phyloP scores from a whole-genome alignment of 2,329 filamentous ascomycete genomes.

The Acrocalymma vagum region DNA sequence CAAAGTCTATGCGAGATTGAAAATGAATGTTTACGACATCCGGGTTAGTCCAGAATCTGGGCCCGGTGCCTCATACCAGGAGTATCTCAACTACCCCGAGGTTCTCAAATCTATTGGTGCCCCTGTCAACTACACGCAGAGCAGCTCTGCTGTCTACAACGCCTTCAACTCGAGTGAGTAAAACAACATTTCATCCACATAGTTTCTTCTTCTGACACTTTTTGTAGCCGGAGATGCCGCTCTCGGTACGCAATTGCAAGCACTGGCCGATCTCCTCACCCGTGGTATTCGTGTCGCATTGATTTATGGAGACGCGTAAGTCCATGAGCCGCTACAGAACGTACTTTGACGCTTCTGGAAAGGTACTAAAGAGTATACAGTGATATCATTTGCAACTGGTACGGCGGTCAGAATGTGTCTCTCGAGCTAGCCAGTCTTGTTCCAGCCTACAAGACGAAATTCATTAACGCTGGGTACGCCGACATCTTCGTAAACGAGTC shows the following conservation, averaged over 20 bases:
- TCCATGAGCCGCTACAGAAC: too few relatives aligned
- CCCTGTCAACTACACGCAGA: conserved; percentile 59
- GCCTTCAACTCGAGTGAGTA: conserved; percentile 47
- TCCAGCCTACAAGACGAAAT: conserved; percentile 59
- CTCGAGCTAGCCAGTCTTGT: conserved; percentile 57
- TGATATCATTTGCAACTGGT: conserved; percentile 66
- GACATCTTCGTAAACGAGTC: conserved; percentile 73
- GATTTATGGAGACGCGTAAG: conserved; percentile 70
- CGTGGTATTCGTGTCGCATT: conserved; percentile 66
- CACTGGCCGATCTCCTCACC: conserved; percentile 52
- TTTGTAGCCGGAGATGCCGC: conserved; percentile 54
- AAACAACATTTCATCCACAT: neutral
- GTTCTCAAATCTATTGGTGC: conserved; percentile 61
- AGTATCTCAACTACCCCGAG: conserved; percentile 59
- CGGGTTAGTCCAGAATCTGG: conserved; percentile 43
- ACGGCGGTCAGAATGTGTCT: conserved; percentile 78
- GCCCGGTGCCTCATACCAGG: conserved; percentile 56
- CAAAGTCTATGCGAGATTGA: conserved; percentile 5
- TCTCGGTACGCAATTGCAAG: conserved; percentile 49
- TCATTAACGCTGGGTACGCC: conserved; percentile 73
- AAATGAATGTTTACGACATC: conserved; percentile 57
- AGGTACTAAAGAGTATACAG: conserved; percentile 3
- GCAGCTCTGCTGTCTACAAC: conserved; percentile 47
- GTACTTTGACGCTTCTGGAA: neutral
- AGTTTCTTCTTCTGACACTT: conserved; percentile 13